Percentiles rank a stretch among this genome's conserved stretches.
These are phyloP conservation scores for Phaeotremella skinneri DNA, from an alignment of 768 basidiomycete species.

Conservation along the genomic window DNA sequence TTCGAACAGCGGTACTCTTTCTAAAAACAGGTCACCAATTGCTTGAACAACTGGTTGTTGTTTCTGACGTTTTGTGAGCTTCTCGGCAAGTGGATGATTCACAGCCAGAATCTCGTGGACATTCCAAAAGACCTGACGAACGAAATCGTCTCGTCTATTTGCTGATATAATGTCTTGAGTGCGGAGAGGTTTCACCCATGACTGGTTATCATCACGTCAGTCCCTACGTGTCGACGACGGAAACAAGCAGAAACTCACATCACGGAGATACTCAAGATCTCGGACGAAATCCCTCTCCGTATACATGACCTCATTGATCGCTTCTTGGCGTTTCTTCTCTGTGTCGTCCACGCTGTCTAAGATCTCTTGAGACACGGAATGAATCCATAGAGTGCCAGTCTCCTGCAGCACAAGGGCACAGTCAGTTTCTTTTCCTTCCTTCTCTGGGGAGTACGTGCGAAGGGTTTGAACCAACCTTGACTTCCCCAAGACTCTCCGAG, in stretches of 20 bases:
- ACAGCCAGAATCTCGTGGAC: conserved; percentile 87
- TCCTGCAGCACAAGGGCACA: conserved; percentile 54
- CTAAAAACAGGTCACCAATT: conserved; percentile 86
- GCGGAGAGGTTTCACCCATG: conserved; percentile 84
- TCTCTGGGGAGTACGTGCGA: not conserved
- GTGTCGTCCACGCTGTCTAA: conserved; percentile 85
- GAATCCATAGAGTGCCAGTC: conserved; percentile 88
- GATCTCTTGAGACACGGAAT: conserved; percentile 91
- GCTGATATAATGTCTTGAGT: conserved; percentile 69
- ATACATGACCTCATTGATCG: conserved; percentile 91
- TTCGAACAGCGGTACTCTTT: conserved; percentile 77
- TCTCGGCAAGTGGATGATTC: conserved; percentile 86
- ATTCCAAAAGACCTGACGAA: conserved; percentile 98
- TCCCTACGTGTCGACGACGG: not conserved
- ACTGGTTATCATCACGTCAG: conserved; percentile 54
- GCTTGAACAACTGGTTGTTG: conserved; percentile 86
- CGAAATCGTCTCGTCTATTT: conserved; percentile 73
- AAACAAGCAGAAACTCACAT: conserved; percentile 59
- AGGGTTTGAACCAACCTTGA: conserved; percentile 58
- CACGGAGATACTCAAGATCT: conserved; percentile 95
- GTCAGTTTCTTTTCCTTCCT: conserved; percentile 26
- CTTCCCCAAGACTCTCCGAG: conserved; percentile 74
- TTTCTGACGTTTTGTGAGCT: conserved; percentile 91
- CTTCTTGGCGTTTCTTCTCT: conserved; percentile 95
- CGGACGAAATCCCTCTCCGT: conserved; percentile 97